A percentile compares a stretch with the other conserved stretches of the same genome.
Conservation (phyloP, 2,329 filamentous ascomycete genomes). For the Sarocladium kiliense region DNA sequence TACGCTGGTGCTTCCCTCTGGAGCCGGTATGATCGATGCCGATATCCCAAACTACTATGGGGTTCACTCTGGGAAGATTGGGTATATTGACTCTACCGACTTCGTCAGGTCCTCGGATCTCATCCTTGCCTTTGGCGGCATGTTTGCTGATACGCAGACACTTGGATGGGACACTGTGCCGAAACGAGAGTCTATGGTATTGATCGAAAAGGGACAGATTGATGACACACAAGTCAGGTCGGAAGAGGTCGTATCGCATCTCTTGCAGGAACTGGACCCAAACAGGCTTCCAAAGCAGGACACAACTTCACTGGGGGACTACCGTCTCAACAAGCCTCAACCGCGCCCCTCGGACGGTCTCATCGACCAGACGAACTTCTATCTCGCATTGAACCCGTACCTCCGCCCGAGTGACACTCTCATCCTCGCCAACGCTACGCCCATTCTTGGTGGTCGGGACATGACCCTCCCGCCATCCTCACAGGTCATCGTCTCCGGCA, state of each 20-base stretch:
- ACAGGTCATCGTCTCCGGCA: conserved; percentile 18
- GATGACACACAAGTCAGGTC: conserved; percentile 1
- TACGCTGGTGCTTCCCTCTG: conserved; percentile 40
- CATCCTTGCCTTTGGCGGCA: conserved; percentile 31
- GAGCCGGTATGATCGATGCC: conserved; percentile 47
- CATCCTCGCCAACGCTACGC: conserved; percentile 2
- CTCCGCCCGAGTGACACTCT: not conserved
- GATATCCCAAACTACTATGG: conserved; percentile 41
- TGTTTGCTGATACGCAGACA: conserved; percentile 5
- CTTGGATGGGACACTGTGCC: conserved; percentile 6
- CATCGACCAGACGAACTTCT: conserved; percentile 7
- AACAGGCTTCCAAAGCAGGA: not conserved
- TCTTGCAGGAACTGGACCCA: not conserved
- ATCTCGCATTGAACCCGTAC: not conserved
- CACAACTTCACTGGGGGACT: not conserved
- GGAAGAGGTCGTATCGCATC: not conserved
- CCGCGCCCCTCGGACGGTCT: not conserved
- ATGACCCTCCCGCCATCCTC: not conserved
- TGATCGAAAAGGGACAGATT: conserved; percentile 1
- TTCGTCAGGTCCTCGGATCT: conserved; percentile 34
- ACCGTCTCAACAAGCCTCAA: not conserved
- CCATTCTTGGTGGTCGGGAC: not conserved
- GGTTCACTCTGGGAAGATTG: conserved; percentile 34
- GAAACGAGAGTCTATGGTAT: not conserved
- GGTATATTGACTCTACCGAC: conserved; percentile 1